Evolutionary conservation across 1,284 basidiomycete species (phyloP).

Genomic region (Puccinia triticina): DNA sequence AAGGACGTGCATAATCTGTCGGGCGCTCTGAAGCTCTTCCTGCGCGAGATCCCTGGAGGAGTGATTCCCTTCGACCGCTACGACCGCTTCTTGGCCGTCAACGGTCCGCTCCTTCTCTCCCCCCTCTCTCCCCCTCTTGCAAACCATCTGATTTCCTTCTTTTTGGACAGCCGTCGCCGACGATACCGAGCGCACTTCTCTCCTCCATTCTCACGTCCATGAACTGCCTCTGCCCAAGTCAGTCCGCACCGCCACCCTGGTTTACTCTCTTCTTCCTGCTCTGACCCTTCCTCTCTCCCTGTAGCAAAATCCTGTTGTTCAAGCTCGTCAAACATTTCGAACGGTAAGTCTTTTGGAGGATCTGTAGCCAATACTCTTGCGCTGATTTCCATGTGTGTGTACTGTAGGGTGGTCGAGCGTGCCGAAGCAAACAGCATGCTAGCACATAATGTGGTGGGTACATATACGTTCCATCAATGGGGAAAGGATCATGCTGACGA

Average conservation of each 20-base stretch:
- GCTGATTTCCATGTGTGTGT: background rate
- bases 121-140: background rate
- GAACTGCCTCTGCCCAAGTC: conserved; percentile 43
- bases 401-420: conserved; percentile 30
- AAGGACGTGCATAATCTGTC: conserved; percentile 48
- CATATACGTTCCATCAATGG: background rate
- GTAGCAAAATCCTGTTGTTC: conserved; percentile 40
- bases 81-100: conserved; percentile 47
- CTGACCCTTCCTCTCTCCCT: background rate
- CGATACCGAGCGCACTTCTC: conserved; percentile 11
- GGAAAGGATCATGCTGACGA: background rate
- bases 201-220: conserved; percentile 39
- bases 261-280: background rate
- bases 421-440: conserved; percentile 46
- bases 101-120: conserved; percentile 7
- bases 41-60: conserved; percentile 47
- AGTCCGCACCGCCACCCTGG: background rate
- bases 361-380: background rate
- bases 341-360: conserved; percentile 29
- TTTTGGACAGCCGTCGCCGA: conserved; percentile 12
- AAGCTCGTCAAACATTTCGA: conserved; percentile 44
- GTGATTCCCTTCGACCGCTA: conserved; percentile 50
- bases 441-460: conserved; percentile 48
- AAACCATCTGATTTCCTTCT: background rate
- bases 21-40: conserved; percentile 42